Evolutionary conservation across 768 basidiomycete species (phyloP).

Genomic region (Termitomyces sp.): DNA sequence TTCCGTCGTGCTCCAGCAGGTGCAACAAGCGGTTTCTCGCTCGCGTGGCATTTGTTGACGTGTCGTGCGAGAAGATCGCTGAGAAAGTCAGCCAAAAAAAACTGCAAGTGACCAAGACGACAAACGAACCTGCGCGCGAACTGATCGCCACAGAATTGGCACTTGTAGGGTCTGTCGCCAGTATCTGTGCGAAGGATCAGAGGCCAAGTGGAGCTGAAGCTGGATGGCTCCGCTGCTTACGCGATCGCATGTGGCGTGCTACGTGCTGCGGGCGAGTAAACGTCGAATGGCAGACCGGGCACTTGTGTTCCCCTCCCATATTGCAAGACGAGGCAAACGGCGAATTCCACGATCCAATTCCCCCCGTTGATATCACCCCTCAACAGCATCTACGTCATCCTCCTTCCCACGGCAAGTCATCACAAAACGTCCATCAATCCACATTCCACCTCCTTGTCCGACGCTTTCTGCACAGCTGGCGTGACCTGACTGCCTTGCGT

Average conservation of each 20-base stretch:
- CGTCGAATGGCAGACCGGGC: slow-evolving; percentile 81
- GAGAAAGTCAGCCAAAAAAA: too few relatives aligned
- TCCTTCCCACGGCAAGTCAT: too few relatives aligned
- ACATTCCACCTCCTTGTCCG: too few relatives aligned
- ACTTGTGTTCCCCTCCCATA: slow-evolving; percentile 86
- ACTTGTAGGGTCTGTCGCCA: slow-evolving; percentile 87
- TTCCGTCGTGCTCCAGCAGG: slow-evolving; percentile 48
- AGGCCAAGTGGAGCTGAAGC: too few relatives aligned
- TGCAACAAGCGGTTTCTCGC: slow-evolving; percentile 51
- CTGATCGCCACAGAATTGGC: slow-evolving; percentile 83
- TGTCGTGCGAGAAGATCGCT: slow-evolving; percentile 85
- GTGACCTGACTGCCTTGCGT: too few relatives aligned
- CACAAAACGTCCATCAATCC: too few relatives aligned
- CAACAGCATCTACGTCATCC: too few relatives aligned
- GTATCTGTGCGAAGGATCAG: slow-evolving; percentile 46
- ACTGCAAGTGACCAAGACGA: not conserved
- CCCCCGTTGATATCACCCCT: too few relatives aligned
- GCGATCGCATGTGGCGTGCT: slow-evolving; percentile 85
- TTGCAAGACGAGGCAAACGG: not conserved
- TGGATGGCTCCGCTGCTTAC: slow-evolving; percentile 35
- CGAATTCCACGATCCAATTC: too few relatives aligned
- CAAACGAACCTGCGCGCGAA: slow-evolving; percentile 69
- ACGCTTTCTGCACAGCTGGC: too few relatives aligned
- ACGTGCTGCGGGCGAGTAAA: slow-evolving; percentile 91
- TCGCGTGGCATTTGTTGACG: slow-evolving; percentile 83